Percentiles rank a stretch among this genome's conserved stretches.
phyloP scores from a whole-genome alignment of 495 filamentous ascomycete species.

The Xylaria acuta region DNA sequence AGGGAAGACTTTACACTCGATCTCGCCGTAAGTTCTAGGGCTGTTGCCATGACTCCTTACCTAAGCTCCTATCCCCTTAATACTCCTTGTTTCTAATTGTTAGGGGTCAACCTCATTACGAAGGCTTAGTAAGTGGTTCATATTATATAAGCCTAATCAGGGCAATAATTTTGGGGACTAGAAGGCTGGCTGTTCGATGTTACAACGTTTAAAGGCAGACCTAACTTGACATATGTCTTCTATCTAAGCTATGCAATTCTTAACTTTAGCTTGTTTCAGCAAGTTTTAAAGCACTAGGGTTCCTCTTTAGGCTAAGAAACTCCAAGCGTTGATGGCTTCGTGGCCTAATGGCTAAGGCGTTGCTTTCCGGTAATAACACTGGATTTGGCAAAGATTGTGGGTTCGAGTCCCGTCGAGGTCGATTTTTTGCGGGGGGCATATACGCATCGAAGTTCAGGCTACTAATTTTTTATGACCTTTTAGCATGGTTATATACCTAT shows the following conservation, averaged over 20 bases:
- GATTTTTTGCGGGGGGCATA: neutral
- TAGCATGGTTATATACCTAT: neutral
- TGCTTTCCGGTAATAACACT: conserved; percentile 19
- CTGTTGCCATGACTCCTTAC: neutral
- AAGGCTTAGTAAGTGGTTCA: neutral
- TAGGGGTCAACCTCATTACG: neutral
- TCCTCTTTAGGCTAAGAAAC: too few species aligned
- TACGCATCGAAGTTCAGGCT: too few species aligned
- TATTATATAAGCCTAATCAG: neutral
- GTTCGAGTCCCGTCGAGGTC: conserved; percentile 28
- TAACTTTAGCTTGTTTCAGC: too few species aligned
- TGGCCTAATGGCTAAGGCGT: conserved; percentile 29
- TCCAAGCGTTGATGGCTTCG: too few species aligned
- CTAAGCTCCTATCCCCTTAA: neutral
- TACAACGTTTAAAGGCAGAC: neutral
- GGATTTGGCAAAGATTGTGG: conserved; percentile 23
- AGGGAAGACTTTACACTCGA: neutral
- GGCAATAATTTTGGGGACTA: neutral
- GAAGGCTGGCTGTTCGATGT: neutral
- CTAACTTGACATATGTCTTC: too few species aligned
- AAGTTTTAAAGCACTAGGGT: too few species aligned
- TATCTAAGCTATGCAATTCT: too few species aligned
- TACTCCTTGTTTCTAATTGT: neutral
- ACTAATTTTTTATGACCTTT: too few species aligned
- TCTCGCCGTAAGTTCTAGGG: neutral